Evolutionary conservation across 1,284 basidiomycete genomes (phyloP), one percentile per base, ranked within the genome.

Genomic region (Fomes fomentarius): DNA sequence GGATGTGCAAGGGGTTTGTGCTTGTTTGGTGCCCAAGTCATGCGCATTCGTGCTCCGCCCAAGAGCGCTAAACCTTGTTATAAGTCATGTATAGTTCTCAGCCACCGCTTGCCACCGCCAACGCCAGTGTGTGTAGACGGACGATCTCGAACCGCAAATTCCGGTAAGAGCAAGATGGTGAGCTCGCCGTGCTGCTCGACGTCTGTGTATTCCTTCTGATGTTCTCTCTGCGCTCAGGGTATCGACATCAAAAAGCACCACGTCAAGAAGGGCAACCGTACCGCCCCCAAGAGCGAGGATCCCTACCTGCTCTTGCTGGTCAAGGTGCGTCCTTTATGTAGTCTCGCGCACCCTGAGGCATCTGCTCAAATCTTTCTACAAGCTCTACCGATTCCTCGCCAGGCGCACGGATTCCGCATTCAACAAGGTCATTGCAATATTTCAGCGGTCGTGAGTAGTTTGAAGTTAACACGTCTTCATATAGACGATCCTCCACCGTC

Each of bases 371-470:
- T 30, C n/a, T 19, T 31, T 33, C 3, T 22, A 6, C 26, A 59
- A 97, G 96, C 87, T 99, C 65, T 99, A 99, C 85, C 94, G 96
- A 70, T 99, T 99, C 88, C 83, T 99, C 63, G 96, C 96, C 63
- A 91, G 97, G 71, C 91, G 97, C 71, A 99, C 97, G 53, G 94
- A 98, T 74, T 87, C 94, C 59, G 80, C 81, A 66, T 99, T 99
- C 83, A 99, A 99, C 93, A 94, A 96, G 88, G 89, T 90, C 59
- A 39, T 61, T 64, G 54, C 55, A 52, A 35, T 24, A 42, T n/a
- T 30, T 14, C 14, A 5, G n/a, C 4, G 8, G 12, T 19, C 1
- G 11, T 14, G 17, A 21, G 21, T 40, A 34, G 26, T 30, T 17
- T 33, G 42, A n/a, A 57, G 52, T 62, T 34, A 54, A 42, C 33